phyloP scores from a whole-genome alignment of 2,329 filamentous ascomycete species.

The Talaromyces marneffei region DNA sequence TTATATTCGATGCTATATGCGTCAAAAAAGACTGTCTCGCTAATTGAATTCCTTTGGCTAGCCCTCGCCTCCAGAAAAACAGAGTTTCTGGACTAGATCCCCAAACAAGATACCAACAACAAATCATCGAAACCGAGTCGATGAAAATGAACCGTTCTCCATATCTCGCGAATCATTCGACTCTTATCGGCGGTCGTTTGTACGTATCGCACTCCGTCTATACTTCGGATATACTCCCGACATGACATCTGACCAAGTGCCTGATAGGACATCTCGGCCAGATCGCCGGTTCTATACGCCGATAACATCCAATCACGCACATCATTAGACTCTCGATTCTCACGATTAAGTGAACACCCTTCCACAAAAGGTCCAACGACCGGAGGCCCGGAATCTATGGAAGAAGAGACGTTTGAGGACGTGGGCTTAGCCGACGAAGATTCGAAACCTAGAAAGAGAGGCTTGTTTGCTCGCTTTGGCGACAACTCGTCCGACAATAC shows the following conservation, averaged over 20 bases:
- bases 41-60: slow-evolving; percentile 31
- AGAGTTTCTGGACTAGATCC: slow-evolving; percentile 65
- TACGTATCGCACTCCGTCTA: slow-evolving; percentile 44
- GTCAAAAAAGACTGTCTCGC: background rate
- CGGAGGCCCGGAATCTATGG: slow-evolving; percentile 57
- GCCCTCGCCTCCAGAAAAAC: slow-evolving; percentile 86
- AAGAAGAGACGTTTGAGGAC: slow-evolving; percentile 82
- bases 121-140: slow-evolving; percentile 59
- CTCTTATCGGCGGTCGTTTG: slow-evolving; percentile 91
- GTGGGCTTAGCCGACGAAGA: slow-evolving; percentile 75
- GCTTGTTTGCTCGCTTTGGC: slow-evolving; percentile 72
- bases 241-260: slow-evolving; percentile 14
- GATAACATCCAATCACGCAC: slow-evolving; percentile 61
- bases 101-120: slow-evolving; percentile 45
- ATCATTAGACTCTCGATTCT: slow-evolving; percentile 71
- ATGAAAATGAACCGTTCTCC: slow-evolving; percentile 86
- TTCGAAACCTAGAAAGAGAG: slow-evolving; percentile 64
- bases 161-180: slow-evolving; percentile 97
- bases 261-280: slow-evolving; percentile 77
- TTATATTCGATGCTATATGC: background rate
- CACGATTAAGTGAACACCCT: slow-evolving; percentile 57
- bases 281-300: slow-evolving; percentile 63
- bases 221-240: background rate
- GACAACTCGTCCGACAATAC: slow-evolving; percentile 39
- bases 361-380: slow-evolving; percentile 54